Percentiles rank a stretch among this genome's conserved stretches.
These are phyloP conservation scores for Nissolia schottii DNA, from an alignment of 306 rosid species.

Conservation along the genomic window DNA sequence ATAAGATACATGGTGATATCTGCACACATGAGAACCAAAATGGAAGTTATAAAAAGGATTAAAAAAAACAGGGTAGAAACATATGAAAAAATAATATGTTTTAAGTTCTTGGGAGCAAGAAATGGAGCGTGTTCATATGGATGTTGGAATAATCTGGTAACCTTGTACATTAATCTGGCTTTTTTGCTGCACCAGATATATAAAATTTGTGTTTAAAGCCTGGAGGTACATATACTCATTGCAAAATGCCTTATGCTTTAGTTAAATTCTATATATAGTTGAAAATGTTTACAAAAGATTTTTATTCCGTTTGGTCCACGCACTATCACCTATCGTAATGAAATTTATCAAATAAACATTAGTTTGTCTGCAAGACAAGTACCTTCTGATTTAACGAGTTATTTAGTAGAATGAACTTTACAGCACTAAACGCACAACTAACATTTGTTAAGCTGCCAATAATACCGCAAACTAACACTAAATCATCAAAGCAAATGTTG, in stretches of 20 bases:
- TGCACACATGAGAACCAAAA: slow-evolving; percentile 10
- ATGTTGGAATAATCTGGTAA: not conserved
- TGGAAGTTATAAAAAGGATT: not conserved
- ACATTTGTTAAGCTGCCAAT: not conserved
- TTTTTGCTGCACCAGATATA: not conserved
- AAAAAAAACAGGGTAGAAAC: not conserved
- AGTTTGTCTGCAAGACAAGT: not conserved
- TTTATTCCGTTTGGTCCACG: not conserved
- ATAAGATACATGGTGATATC: slow-evolving; percentile 44
- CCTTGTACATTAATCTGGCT: not conserved
- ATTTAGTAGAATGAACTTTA: no score
- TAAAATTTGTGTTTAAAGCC: not conserved
- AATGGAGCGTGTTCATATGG: not conserved
- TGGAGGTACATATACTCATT: not conserved
- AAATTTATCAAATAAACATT: not conserved
- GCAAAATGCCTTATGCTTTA: not conserved
- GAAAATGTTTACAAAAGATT: not conserved
- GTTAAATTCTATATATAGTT: not conserved
- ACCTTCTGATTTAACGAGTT: no score
- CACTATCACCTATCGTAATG: not conserved
- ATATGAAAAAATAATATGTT: not conserved
- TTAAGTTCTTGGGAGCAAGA: not conserved
- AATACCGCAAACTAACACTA: no score
- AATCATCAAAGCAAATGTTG: not conserved
- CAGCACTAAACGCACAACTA: not conserved